Percentiles rank a stretch among this genome's conserved stretches.
phyloP scores from a whole-genome alignment of 805 yeast species.

The Starmerella apis region DNA sequence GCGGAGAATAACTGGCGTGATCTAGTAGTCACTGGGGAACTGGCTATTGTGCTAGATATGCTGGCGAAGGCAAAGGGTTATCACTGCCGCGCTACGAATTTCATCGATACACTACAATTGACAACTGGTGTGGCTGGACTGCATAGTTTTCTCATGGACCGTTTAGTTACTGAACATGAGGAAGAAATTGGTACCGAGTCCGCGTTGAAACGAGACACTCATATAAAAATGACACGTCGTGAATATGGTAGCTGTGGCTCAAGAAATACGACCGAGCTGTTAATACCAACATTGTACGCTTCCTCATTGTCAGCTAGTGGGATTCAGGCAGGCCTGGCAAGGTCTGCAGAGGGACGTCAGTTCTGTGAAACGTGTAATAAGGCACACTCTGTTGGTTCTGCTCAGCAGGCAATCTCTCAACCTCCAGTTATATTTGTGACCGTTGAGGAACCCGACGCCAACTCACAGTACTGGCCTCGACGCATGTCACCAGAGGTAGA shows the following conservation, averaged over 20 bases:
- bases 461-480: neutral
- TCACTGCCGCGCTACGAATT: slow-evolving; percentile 74
- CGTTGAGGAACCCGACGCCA: slow-evolving; percentile 1
- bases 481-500: neutral
- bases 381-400: slow-evolving; percentile 44
- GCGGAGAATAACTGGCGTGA: slow-evolving; percentile 37
- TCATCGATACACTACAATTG: slow-evolving; percentile 44
- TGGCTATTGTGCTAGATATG: slow-evolving; percentile 90
- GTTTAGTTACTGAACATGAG: slow-evolving; percentile 8
- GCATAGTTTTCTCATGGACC: slow-evolving; percentile 1
- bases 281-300: slow-evolving; percentile 12
- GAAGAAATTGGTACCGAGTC: slow-evolving; percentile 10
- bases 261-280: slow-evolving; percentile 7
- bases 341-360: slow-evolving; percentile 25
- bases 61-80: slow-evolving; percentile 66
- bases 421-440: slow-evolving; percentile 46
- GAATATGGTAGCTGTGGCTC: slow-evolving; percentile 23
- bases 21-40: slow-evolving; percentile 49
- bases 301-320: slow-evolving; percentile 13
- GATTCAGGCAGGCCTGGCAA: slow-evolving; percentile 22
- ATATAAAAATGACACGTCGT: neutral
- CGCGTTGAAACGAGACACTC: neutral
- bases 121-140: slow-evolving; percentile 3
- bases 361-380: slow-evolving; percentile 44
- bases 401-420: slow-evolving; percentile 38